Evolutionary conservation across 192 early-diverging fungal species (phyloP), one percentile per base, ranked within the genome.

Genomic region (Entophlyctis helioformis): DNA sequence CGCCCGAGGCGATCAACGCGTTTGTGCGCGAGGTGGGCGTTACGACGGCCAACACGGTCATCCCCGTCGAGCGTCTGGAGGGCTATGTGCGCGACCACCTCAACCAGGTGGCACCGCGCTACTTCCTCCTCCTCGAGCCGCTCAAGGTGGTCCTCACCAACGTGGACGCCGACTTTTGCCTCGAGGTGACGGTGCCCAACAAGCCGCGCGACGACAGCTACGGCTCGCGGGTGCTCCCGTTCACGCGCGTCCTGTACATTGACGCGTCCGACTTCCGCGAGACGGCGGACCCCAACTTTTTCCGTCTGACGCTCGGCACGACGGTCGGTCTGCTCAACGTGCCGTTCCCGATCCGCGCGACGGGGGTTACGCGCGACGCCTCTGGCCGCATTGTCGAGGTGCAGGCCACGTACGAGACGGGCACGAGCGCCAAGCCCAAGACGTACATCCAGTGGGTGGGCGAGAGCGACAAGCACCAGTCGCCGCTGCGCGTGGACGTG

Each of bases 361-460:
- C 74, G 6, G 78, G 74, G 15, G 78, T 89, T 9, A 71, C 83
- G 20, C 83, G 81, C 57, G 82, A 88, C 62, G 63, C 66, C 4
- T 56, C 72, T 36, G 96, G 96, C 38, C 82, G 86, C 47, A 66
- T 98, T 44, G 61, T 72, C 18, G 86, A 93, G 60, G 53, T 99
- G 24, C 64, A 80, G 32, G 90, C 84, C 43, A 67, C 69, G 29
- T 92, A 89, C 56, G 86, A 93, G 47, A 78, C 82, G 54, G 68
- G 52, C 19, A 48, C 43, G 1, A 74, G 63, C 18, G 44, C 48
- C 20, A 87, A 87, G 67, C 90, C 96, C 44, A 99, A 95, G 76
- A 84, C 96, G 2, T 98, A 84, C 64, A 96, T 99, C 69, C 96
- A 99, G 60, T 99, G 96, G 96, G 72, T 99, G 21, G 88, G 86